Conservation (phyloP, 495 filamentous ascomycete species). For the Saxophila tyrrhenica region DNA sequence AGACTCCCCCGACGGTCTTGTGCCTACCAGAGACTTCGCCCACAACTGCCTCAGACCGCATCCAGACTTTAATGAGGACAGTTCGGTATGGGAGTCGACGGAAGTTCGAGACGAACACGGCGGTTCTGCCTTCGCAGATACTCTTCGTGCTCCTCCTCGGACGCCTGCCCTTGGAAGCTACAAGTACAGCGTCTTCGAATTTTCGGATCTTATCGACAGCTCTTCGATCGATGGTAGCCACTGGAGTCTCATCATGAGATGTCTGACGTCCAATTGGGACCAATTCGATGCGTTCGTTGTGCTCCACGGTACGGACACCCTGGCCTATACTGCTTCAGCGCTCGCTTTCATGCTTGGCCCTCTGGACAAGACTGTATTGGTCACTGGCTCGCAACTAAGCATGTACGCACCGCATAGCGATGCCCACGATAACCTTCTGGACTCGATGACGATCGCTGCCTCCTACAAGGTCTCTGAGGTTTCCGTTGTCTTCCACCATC, state of each 20-base stretch:
- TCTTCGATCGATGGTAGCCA: slow-evolving; percentile 83
- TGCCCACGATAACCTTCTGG: slow-evolving; percentile 90
- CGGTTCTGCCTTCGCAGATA: slow-evolving; percentile 32
- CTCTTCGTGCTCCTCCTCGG: slow-evolving; percentile 68
- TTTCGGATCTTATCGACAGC: slow-evolving; percentile 76
- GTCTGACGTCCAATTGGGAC: slow-evolving; percentile 64
- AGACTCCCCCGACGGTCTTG: slow-evolving; percentile 36
- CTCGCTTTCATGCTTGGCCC: slow-evolving; percentile 91
- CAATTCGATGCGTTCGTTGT: slow-evolving; percentile 92
- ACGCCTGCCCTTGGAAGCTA: slow-evolving; percentile 53
- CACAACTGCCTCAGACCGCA: slow-evolving; percentile 70
- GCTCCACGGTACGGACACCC: slow-evolving; percentile 89
- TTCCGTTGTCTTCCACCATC: slow-evolving; percentile 90
- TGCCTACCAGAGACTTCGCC: slow-evolving; percentile 58
- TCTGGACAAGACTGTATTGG: slow-evolving; percentile 80
- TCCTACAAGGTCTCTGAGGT: slow-evolving; percentile 97
- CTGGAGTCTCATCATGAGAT: slow-evolving; percentile 74
- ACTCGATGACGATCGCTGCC: slow-evolving; percentile 84
- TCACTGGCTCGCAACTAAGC: slow-evolving; percentile 85
- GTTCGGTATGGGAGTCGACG: slow-evolving; percentile 34
- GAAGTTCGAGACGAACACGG: background rate
- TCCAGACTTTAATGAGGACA: slow-evolving; percentile 87
- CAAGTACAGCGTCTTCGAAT: slow-evolving; percentile 79
- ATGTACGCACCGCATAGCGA: slow-evolving; percentile 91
- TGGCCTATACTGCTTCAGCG: slow-evolving; percentile 86